These are phyloP conservation scores for Leptomonas seymouri DNA, from an alignment of 208 protist species.

Conservation along the genomic window DNA sequence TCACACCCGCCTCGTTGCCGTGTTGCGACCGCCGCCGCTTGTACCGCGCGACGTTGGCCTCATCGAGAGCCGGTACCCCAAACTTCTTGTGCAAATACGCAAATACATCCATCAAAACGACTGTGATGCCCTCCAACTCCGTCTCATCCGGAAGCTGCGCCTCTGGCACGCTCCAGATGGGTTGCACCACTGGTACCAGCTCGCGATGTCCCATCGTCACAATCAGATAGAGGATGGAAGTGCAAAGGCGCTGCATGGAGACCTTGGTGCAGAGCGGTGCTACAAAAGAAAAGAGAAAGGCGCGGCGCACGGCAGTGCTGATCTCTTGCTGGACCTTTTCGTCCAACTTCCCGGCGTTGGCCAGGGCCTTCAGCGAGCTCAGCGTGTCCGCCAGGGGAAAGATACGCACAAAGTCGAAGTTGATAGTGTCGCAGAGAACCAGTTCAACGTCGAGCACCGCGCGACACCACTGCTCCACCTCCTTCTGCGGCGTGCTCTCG, in stretches of 20 bases:
- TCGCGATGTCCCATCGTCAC: slow-evolving; percentile 37
- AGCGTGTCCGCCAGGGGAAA: slow-evolving; percentile 56
- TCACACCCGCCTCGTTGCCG: slow-evolving; percentile 23
- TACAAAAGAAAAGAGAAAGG: slow-evolving; percentile 75
- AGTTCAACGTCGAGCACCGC: slow-evolving; percentile 79
- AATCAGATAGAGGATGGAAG: slow-evolving; percentile 58
- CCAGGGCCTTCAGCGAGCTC: slow-evolving; percentile 41
- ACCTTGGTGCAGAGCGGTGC: slow-evolving; percentile 65
- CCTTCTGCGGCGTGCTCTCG: slow-evolving; percentile 20
- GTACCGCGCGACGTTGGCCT: slow-evolving; percentile 58
- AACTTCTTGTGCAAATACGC: slow-evolving; percentile 75
- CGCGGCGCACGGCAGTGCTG: slow-evolving; percentile 51
- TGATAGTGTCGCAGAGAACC: slow-evolving; percentile 69
- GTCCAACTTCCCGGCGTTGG: slow-evolving; percentile 16
- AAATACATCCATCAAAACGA: slow-evolving; percentile 76
- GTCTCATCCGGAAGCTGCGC: slow-evolving; percentile 37
- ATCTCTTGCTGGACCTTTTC: slow-evolving; percentile 28
- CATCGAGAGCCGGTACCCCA: slow-evolving; percentile 61
- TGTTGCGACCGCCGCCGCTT: slow-evolving; percentile 44
- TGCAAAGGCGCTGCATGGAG: slow-evolving; percentile 42
- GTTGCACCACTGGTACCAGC: slow-evolving; percentile 25
- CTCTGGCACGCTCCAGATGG: slow-evolving; percentile 16
- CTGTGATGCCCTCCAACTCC: slow-evolving; percentile 65
- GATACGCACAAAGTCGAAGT: slow-evolving; percentile 82
- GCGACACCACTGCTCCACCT: slow-evolving; percentile 54